Evolutionary conservation across 2,329 filamentous ascomycete species (phyloP), one percentile per base, ranked within the genome.

Genomic region (Alternaria incomplexa): DNA sequence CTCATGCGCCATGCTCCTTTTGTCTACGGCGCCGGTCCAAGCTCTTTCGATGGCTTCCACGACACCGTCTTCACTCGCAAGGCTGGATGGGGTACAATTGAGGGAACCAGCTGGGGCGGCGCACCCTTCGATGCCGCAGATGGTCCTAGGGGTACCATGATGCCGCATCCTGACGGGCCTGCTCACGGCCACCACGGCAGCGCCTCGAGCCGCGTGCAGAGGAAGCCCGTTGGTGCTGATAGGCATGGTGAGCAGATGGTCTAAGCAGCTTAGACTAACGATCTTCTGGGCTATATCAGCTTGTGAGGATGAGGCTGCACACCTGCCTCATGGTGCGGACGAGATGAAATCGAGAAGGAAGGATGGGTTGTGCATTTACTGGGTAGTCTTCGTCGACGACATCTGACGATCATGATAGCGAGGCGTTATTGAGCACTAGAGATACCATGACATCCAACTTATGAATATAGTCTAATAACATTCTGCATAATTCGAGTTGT

Each of bases 1-100:
- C 83, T 93, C 6, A 85, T 87, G 68, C 85, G 89, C 20, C 82
- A 84, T 45, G 79, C 83, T 20, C 83, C 88, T 0, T 90, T 89
- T 71, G 78, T 81, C 22, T 89, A 88, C 64, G 81, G 81, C 68
- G 73, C 73, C 12, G 77, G 79, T 1, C 71, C 77, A 20, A 74
- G 72, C 48, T 77, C 79, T 4, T 79, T 78, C 55, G 78, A 81
- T 48, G 81, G 81, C 43, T 83, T 89, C 52, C 83, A 84, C 58
- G 81, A 87, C 57, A 83, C 87, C 0, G 79, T 87, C 4, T 89
- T 86, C 63, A 90, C 88, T 0, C 81, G 86, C 61, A 85, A 85
- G 69, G 88, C 83, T 8, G 87, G 87, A 1, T 90, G 88, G 88
- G 88, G 88, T 20, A 73, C 72, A 0, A 71, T 75, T 12, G 78